These are phyloP conservation scores for Cornus suecica DNA, from an alignment of 148 eudicot species.

Conservation along the genomic window DNA sequence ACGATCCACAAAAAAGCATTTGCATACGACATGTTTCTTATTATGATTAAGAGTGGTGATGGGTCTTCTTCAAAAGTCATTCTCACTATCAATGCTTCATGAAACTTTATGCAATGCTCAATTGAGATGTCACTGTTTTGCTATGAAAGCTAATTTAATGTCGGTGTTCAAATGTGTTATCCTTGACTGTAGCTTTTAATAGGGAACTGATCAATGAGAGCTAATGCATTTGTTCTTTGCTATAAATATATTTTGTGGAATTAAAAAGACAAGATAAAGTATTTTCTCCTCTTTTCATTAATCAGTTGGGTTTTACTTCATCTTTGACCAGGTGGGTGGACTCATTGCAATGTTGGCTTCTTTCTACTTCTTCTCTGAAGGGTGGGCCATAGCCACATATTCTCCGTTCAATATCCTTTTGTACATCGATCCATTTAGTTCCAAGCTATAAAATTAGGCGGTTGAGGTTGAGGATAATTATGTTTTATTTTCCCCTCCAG, in stretches of 20 bases:
- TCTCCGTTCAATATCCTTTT: constrained; percentile 91
- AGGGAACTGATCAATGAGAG: neutral
- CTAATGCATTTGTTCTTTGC: neutral
- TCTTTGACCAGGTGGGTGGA: constrained; percentile 70
- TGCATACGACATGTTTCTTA: no score
- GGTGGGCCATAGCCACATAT: constrained; percentile 87
- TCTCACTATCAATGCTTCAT: neutral
- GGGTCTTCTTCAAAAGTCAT: neutral
- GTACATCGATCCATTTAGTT: neutral
- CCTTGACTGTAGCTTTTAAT: neutral
- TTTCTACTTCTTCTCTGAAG: constrained; percentile 83
- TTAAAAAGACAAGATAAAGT: neutral
- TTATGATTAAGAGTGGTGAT: neutral
- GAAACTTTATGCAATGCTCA: neutral
- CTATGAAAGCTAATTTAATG: neutral
- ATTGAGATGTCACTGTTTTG: neutral
- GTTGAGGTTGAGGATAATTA: neutral
- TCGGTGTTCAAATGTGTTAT: neutral
- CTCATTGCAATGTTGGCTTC: constrained; percentile 82
- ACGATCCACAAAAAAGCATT: no score
- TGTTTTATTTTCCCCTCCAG: neutral
- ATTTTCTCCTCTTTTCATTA: constrained; percentile 5
- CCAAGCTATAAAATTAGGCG: neutral
- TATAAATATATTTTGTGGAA: neutral
- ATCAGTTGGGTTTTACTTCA: constrained; percentile 5